A percentile compares a stretch with the other conserved stretches of the same genome.
Evolutionary conservation across 2,329 filamentous ascomycete species (phyloP).

Genomic region (Pyrenophora seminiperda): DNA sequence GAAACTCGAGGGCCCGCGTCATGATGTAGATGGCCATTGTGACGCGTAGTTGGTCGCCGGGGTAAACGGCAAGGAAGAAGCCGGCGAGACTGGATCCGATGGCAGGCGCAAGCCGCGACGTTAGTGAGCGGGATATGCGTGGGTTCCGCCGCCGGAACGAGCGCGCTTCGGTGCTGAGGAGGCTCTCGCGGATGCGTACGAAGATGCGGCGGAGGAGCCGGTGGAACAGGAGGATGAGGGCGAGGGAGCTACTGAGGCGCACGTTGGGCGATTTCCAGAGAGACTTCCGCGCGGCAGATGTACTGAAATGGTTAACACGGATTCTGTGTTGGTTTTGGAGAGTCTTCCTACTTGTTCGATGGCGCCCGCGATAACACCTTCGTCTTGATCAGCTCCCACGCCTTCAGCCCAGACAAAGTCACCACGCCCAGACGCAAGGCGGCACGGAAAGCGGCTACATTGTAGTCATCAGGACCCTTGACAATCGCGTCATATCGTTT

Average conservation of each 20-base stretch:
- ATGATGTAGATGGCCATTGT: slow-evolving; percentile 81
- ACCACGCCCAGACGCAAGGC: slow-evolving; percentile 53
- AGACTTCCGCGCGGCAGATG: slow-evolving; percentile 45
- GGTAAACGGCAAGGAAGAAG: slow-evolving; percentile 79
- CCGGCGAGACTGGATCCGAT: slow-evolving; percentile 90
- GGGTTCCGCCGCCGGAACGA: slow-evolving; percentile 86
- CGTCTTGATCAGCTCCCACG: slow-evolving; percentile 51
- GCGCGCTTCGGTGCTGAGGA: slow-evolving; percentile 78
- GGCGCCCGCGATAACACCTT: slow-evolving; percentile 45
- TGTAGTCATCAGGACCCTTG: slow-evolving; percentile 55
- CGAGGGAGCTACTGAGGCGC: slow-evolving; percentile 80
- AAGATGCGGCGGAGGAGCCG: slow-evolving; percentile 91
- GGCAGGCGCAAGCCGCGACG: slow-evolving; percentile 82
- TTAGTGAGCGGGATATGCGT: slow-evolving; percentile 72
- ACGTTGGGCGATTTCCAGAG: slow-evolving; percentile 67
- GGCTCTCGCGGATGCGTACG: slow-evolving; percentile 73
- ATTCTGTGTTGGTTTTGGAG: neutral
- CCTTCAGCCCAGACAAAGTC: slow-evolving; percentile 53
- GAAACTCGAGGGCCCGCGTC: slow-evolving; percentile 82
- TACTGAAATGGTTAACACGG: slow-evolving; percentile 25
- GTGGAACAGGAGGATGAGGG: slow-evolving; percentile 85
- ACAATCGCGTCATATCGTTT: slow-evolving; percentile 58
- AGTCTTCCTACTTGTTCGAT: slow-evolving; percentile 26
- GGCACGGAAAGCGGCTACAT: slow-evolving; percentile 54
- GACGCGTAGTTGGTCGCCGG: slow-evolving; percentile 70